phyloP scores from a whole-genome alignment of 306 rosid species.

The Ammopiptanthus mongolicus region DNA sequence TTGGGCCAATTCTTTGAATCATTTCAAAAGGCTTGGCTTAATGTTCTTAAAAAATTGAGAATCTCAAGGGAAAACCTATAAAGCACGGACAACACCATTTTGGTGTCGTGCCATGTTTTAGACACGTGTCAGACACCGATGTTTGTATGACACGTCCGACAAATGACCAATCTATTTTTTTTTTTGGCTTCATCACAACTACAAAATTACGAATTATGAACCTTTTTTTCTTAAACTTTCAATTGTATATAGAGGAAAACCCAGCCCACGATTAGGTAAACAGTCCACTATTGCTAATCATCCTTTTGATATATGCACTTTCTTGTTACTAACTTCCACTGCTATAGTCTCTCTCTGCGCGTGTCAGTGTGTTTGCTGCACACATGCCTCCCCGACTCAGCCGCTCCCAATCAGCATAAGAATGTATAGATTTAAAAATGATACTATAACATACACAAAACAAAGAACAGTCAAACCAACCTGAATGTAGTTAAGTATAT shows the following conservation, averaged over 20 bases:
- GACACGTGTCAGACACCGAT: too few species aligned
- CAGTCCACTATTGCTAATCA: not conserved
- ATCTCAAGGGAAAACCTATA: not conserved
- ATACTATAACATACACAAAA: not conserved
- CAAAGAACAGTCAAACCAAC: conserved; percentile 23
- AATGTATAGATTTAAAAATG: not conserved
- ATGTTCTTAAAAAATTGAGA: not conserved
- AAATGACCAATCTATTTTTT: too few species aligned
- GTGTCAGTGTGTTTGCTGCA: not conserved
- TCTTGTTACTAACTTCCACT: not conserved
- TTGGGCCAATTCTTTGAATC: not conserved
- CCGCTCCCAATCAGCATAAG: not conserved
- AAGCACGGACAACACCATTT: too few species aligned
- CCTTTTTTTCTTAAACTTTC: too few species aligned
- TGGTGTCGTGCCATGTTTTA: too few species aligned
- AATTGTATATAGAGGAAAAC: too few species aligned
- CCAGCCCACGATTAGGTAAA: not conserved
- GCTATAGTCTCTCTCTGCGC: not conserved
- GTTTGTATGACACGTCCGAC: too few species aligned
- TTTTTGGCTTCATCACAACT: too few species aligned
- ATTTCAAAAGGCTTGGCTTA: not conserved
- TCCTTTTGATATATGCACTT: not conserved
- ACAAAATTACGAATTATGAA: too few species aligned
- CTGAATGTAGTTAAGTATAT: conserved; percentile 69
- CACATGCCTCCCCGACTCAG: not conserved